Base-by-base conservation (phyloP, 306 rosid species). In the Bauhinia variegata region DNA sequence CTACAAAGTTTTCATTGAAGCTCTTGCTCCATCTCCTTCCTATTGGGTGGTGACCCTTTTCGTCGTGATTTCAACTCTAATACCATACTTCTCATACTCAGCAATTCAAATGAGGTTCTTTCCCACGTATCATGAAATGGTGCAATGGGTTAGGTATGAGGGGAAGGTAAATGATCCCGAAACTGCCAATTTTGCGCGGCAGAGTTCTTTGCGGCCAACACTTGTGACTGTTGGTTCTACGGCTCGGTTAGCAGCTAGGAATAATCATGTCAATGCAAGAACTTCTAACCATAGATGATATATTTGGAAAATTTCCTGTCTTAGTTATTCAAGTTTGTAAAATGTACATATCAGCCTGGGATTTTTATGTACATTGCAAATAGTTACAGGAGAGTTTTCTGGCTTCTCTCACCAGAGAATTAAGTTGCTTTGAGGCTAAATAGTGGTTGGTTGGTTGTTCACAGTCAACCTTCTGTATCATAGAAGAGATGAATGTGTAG, bases 101-200 rank as follows among this genome's bases (percentile, higher is more conserved):
- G 86, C 99, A 7, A 13, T 91, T 47, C 88, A 84, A 61, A 85
- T 77, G 89, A 80, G 86, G 67, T 95, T 95, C 92, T 91, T 90
- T 67, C 99, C 99, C 2, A 79, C 79, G 89, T 86, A 82, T 72
- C 97, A 95, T 14, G 82, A 82, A 61, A 69, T 70, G 75, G 80
- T 95, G 65, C 96, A 88, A 28, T 86, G 97, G 99, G 77, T 83
- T 33, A 83, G 96, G 76, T 18, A 82, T 4, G 80, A 75, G 9
- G 97, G 99, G 28, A 83, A 28, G 63, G 39, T 83, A 36, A 65
- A 75, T 39, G 89, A 95, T 77, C 91, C 84, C 0, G 97, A 85
- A 73, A 83, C 54, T 47, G 68, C 83, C 3, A 65, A 80, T 28
- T 43, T 83, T 77, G 77, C 87, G 49, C 82, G 80, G 48, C 97